Conservation (phyloP, 2,329 filamentous ascomycete genomes). For the Aureobasidium sp. region DNA sequence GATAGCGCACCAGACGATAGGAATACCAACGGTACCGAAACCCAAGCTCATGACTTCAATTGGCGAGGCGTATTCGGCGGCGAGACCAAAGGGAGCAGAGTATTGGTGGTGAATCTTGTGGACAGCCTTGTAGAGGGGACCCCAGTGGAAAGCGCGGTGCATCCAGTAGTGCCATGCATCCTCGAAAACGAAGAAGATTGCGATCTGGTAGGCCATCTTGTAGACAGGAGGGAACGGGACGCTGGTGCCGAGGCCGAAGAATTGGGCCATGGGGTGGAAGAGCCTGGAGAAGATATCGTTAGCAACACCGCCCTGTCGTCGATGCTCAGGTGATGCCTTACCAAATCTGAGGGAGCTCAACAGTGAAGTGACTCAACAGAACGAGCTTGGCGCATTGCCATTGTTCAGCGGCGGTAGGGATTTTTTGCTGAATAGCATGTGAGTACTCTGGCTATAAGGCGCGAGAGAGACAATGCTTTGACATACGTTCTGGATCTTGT, state of each 20-base stretch:
- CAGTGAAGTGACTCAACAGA: slow-evolving; percentile 91
- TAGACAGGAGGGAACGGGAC: slow-evolving; percentile 81
- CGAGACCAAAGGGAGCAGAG: slow-evolving; percentile 91
- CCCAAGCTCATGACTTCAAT: slow-evolving; percentile 96
- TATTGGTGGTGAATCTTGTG: slow-evolving; percentile 99
- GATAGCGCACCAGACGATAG: slow-evolving; percentile 74
- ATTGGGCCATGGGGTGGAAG: slow-evolving; percentile 94
- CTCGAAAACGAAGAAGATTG: slow-evolving; percentile 90
- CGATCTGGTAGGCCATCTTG: slow-evolving; percentile 87
- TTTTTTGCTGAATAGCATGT: slow-evolving; percentile 54
- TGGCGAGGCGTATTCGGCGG: slow-evolving; percentile 94
- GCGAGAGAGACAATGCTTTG: neutral
- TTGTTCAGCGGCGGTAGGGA: slow-evolving; percentile 88
- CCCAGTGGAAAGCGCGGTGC: slow-evolving; percentile 89
- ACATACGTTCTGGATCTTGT: slow-evolving; percentile 84
- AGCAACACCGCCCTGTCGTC: neutral
- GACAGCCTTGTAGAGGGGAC: slow-evolving; percentile 88
- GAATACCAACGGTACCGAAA: slow-evolving; percentile 72
- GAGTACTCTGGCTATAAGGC: neutral
- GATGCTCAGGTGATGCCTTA: slow-evolving; percentile 24
- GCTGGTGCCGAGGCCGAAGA: slow-evolving; percentile 77
- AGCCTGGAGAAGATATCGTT: slow-evolving; percentile 42
- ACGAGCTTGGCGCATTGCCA: slow-evolving; percentile 91
- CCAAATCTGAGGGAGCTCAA: slow-evolving; percentile 98
- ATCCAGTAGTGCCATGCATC: slow-evolving; percentile 98